phyloP scores from a whole-genome alignment of 148 eudicot species.

The Tetragonia tetragonoides region DNA sequence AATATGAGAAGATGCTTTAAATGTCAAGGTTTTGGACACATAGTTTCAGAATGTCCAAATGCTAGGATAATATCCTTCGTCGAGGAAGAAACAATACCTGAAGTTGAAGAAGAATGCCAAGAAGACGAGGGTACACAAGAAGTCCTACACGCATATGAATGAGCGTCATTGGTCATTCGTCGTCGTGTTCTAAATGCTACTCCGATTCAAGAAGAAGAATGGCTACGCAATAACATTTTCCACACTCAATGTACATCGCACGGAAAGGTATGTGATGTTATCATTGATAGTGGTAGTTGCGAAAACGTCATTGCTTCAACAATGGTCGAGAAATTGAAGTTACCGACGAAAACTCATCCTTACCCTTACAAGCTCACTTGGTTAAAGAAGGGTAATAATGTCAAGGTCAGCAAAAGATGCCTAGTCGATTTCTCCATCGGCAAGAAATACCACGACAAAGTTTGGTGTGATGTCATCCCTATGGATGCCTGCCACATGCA shows the following conservation, averaged over 20 bases:
- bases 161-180: neutral
- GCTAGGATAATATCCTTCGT: neutral
- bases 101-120: neutral
- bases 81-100: neutral
- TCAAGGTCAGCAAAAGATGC: neutral
- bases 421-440: neutral
- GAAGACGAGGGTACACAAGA: neutral
- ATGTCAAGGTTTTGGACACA: neutral
- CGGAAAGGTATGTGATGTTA: neutral
- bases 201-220: neutral
- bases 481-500: slow-evolving; percentile 4
- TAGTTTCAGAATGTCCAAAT: neutral
- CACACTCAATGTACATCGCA: neutral
- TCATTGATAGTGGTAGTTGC: neutral
- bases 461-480: neutral
- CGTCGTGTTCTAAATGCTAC: neutral
- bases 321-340: neutral
- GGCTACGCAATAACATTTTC: neutral
- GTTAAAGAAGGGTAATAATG: neutral
- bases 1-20: neutral
- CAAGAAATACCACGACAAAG: neutral
- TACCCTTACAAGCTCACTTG: neutral
- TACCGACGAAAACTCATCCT: neutral
- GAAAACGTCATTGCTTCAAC: neutral
- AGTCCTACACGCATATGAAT: neutral